Evolutionary conservation across 352 stramenopile species (phyloP).

Genomic region (Globisporangium recalcitrans): DNA sequence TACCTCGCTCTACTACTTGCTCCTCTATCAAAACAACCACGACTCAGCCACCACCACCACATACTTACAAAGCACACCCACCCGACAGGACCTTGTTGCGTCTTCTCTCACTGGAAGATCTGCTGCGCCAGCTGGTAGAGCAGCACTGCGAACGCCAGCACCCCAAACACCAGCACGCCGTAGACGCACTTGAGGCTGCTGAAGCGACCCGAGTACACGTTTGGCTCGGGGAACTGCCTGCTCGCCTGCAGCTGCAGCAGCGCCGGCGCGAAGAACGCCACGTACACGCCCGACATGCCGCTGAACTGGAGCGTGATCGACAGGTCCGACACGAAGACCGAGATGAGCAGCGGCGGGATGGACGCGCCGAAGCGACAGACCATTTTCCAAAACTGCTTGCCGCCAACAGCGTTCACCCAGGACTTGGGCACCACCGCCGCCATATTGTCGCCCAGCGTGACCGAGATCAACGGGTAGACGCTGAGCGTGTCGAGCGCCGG

Average conservation of each 20-base stretch:
- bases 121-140: conserved; percentile 57
- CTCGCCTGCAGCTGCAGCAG: conserved; percentile 57
- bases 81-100: too few relatives aligned
- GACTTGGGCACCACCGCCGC: conserved; percentile 43
- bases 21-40: neutral
- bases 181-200: conserved; percentile 53
- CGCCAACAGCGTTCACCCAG: conserved; percentile 30
- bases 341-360: conserved; percentile 73
- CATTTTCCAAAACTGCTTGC: conserved; percentile 54
- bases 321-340: conserved; percentile 79
- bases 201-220: conserved; percentile 66
- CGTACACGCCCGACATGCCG: conserved; percentile 71
- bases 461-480: conserved; percentile 90
- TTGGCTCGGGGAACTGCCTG: conserved; percentile 39
- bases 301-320: conserved; percentile 85
- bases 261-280: conserved; percentile 75
- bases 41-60: neutral
- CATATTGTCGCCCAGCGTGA: conserved; percentile 90
- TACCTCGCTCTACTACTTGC: too few relatives aligned
- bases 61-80: neutral
- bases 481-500: conserved; percentile 87
- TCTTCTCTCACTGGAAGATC: conserved; percentile 17
- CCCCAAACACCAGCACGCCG: conserved; percentile 58
- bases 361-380: conserved; percentile 74
- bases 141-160: conserved; percentile 51